Conservation (phyloP, 306 rosid species). For the Potentilla sterilis region DNA sequence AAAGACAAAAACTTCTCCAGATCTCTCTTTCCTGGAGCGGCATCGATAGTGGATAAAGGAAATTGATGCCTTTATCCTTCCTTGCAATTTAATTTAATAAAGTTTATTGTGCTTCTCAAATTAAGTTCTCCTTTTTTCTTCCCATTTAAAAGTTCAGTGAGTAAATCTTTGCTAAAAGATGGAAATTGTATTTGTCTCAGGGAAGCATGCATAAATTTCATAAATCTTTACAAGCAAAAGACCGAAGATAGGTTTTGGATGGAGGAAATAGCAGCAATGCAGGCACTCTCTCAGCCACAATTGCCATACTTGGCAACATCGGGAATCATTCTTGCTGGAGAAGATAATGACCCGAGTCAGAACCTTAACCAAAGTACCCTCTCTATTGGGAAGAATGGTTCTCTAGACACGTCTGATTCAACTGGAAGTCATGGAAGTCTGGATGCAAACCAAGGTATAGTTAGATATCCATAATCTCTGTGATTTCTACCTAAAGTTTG, state of each 20-base stretch:
- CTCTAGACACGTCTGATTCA: conserved; percentile 62
- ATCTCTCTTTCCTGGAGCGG: background rate
- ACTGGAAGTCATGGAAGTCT: conserved; percentile 79
- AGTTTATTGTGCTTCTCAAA: background rate
- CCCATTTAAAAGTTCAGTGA: background rate
- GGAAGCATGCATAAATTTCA: conserved; percentile 90
- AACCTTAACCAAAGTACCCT: conserved; percentile 27
- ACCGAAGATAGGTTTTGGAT: conserved; percentile 91
- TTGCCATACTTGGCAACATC: conserved; percentile 75
- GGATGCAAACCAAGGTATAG: conserved; percentile 75
- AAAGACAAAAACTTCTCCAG: background rate
- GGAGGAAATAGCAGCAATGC: conserved; percentile 97
- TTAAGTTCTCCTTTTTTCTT: background rate
- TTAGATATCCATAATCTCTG: conserved; percentile 1
- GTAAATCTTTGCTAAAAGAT: conserved; percentile 18
- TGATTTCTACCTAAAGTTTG: background rate
- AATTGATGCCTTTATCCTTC: background rate
- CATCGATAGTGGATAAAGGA: background rate
- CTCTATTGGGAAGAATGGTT: conserved; percentile 43
- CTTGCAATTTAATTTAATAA: background rate
- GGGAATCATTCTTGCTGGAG: conserved; percentile 88
- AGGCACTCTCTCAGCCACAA: conserved; percentile 62
- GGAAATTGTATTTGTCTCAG: conserved; percentile 33
- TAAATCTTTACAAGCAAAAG: conserved; percentile 87
- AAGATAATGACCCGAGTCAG: conserved; percentile 55